Evolutionary conservation across 768 basidiomycete genomes (phyloP).

Genomic region (Tricholomella constricta): DNA sequence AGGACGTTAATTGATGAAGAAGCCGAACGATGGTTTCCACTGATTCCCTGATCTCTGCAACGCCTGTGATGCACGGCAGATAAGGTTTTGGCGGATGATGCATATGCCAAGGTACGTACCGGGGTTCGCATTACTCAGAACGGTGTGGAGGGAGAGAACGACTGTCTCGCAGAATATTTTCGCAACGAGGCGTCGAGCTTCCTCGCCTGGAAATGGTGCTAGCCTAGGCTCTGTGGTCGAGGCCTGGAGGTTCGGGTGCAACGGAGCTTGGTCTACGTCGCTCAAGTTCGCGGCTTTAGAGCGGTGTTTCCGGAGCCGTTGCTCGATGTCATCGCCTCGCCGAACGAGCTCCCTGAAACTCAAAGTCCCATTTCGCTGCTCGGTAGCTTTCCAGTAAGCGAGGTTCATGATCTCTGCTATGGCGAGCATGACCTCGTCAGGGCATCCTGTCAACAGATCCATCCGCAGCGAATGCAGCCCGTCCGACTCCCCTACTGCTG

Average conservation of each 20-base stretch:
- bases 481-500: slow-evolving; percentile 34
- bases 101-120: slow-evolving; percentile 43
- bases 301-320: slow-evolving; percentile 53
- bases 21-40: slow-evolving; percentile 56
- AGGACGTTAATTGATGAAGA: slow-evolving; percentile 55
- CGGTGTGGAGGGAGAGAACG: slow-evolving; percentile 67
- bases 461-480: slow-evolving; percentile 53
- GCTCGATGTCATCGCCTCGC: slow-evolving; percentile 73
- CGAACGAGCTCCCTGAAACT: slow-evolving; percentile 76
- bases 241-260: slow-evolving; percentile 42
- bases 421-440: slow-evolving; percentile 75
- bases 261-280: slow-evolving; percentile 33
- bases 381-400: slow-evolving; percentile 71
- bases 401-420: slow-evolving; percentile 75
- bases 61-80: slow-evolving; percentile 43
- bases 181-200: slow-evolving; percentile 48
- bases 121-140: slow-evolving; percentile 68
- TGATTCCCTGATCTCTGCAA: slow-evolving; percentile 66
- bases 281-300: slow-evolving; percentile 31
- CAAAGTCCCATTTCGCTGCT: slow-evolving; percentile 63
- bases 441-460: slow-evolving; percentile 74
- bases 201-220: slow-evolving; percentile 40
- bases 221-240: slow-evolving; percentile 30
- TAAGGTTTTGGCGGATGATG: slow-evolving; percentile 5
- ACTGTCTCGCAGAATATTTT: slow-evolving; percentile 68